These are phyloP conservation scores for Pseudoscleropodium purum DNA, from an alignment of 225 moss, liverwort and hornwort genomes.

Conservation along the genomic window DNA sequence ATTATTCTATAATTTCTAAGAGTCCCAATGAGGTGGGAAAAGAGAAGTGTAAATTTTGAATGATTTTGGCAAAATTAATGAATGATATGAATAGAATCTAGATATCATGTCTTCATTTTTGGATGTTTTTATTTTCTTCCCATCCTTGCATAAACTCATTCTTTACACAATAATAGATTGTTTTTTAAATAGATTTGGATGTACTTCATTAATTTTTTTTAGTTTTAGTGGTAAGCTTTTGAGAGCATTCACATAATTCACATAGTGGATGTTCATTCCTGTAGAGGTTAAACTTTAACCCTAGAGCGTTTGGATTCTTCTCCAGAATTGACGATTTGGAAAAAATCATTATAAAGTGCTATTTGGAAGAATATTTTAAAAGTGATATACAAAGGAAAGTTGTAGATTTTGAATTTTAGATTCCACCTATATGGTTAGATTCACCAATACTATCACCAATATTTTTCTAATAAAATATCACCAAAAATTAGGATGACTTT, in stretches of 20 bases:
- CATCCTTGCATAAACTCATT: neutral
- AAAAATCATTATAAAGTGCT: no score
- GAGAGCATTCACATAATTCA: neutral
- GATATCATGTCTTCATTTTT: no score
- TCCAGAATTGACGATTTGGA: no score
- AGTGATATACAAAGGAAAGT: no score
- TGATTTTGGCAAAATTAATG: neutral
- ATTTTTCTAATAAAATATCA: no score
- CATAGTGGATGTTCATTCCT: fast-evolving
- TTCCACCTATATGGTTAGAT: no score
- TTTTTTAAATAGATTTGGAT: neutral
- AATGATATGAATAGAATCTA: neutral
- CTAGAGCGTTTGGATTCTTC: no score
- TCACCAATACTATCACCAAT: no score
- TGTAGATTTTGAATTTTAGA: no score
- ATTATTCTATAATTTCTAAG: neutral
- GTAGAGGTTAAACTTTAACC: fast-evolving
- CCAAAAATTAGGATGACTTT: no score
- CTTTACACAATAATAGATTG: neutral
- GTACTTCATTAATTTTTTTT: neutral
- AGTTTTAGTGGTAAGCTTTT: fast-evolving
- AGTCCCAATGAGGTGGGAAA: fast-evolving
- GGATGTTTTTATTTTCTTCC: neutral
- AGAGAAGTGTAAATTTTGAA: neutral
- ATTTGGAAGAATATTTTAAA: no score